phyloP scores from a whole-genome alignment of 257 asterid genomes.

The Solanum piurae region DNA sequence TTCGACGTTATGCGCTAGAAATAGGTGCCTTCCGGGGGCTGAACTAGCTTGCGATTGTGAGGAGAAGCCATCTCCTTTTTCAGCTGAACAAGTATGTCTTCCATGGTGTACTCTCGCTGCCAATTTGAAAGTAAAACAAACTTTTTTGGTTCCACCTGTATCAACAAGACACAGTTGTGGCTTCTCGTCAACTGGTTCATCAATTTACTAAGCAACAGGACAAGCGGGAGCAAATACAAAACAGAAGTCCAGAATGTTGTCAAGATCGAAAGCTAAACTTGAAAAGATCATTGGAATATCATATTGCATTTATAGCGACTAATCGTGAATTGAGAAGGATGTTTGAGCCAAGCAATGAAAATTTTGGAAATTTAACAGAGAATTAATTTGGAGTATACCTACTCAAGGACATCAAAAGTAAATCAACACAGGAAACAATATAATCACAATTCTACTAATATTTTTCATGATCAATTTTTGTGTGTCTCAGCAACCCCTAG shows the following conservation, averaged over 20 bases:
- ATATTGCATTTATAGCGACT: not conserved
- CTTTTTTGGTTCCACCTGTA: constrained; percentile 72
- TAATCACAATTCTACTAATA: not conserved
- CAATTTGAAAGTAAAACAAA: constrained; percentile 58
- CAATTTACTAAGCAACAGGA: not conserved
- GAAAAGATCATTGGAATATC: not conserved
- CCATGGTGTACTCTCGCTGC: constrained; percentile 78
- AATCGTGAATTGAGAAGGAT: not conserved
- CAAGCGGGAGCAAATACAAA: not conserved
- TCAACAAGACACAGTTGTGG: not conserved
- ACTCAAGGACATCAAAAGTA: not conserved
- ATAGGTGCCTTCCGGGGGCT: constrained; percentile 85
- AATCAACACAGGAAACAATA: not conserved
- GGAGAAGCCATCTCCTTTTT: constrained; percentile 62
- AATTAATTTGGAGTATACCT: not conserved
- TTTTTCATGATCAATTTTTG: not conserved
- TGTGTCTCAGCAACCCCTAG: not conserved
- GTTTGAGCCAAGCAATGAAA: not conserved
- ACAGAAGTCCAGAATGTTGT: not conserved
- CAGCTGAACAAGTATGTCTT: constrained; percentile 49
- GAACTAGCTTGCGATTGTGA: constrained; percentile 60
- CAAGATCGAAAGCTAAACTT: not conserved
- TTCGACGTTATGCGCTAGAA: constrained; percentile 34
- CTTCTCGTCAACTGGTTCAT: not conserved
- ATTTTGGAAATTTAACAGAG: not conserved